Conservation (phyloP, 2,329 filamentous ascomycete species). For the Amphichorda felina region DNA sequence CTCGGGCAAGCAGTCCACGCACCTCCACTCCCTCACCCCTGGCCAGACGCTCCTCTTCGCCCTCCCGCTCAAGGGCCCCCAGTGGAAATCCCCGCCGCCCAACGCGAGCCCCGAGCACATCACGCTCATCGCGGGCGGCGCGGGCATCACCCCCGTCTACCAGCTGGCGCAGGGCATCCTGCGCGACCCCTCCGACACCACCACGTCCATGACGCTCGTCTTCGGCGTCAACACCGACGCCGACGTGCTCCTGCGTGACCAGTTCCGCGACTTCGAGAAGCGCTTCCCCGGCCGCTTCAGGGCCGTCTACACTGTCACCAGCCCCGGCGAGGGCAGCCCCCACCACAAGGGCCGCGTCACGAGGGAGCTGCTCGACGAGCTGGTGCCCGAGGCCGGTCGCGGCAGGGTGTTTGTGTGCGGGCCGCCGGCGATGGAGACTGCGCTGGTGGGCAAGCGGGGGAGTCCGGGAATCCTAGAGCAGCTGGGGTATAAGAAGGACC, state of each 20-base stretch:
- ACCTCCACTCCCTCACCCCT: conserved; percentile 54
- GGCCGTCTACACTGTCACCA: conserved; percentile 44
- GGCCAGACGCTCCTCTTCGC: conserved; percentile 50
- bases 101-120: conserved; percentile 33
- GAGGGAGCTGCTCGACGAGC: conserved; percentile 39
- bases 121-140: conserved; percentile 58
- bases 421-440: conserved; percentile 53
- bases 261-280: conserved; percentile 41
- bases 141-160: conserved; percentile 61
- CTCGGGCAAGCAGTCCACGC: conserved; percentile 47
- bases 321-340: conserved; percentile 21
- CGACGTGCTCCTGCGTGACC: conserved; percentile 43
- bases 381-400: conserved; percentile 20
- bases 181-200: conserved; percentile 43
- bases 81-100: conserved; percentile 30
- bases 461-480: conserved; percentile 38
- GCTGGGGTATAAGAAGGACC: conserved; percentile 43
- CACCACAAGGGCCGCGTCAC: conserved; percentile 46
- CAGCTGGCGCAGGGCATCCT: conserved; percentile 52
- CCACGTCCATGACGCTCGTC: conserved; percentile 49
- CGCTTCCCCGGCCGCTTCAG: conserved; percentile 43
- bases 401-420: conserved; percentile 59
- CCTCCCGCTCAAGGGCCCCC: conserved; percentile 38
- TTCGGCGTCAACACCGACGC: conserved; percentile 54
- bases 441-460: conserved; percentile 33